phyloP scores from a whole-genome alignment of 2,329 filamentous ascomycete species.

The Colletotrichum eremochloae region DNA sequence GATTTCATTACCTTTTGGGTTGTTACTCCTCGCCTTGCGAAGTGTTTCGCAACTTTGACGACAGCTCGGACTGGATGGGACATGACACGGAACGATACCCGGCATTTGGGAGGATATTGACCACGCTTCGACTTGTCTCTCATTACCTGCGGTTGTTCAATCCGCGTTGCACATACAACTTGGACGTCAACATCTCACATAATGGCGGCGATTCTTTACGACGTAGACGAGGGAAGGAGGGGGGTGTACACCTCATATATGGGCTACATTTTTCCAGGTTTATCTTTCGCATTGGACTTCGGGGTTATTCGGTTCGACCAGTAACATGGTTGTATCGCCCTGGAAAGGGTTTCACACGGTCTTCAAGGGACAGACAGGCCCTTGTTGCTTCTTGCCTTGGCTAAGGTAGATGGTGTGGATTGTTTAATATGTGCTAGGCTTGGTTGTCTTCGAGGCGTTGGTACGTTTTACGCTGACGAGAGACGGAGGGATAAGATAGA shows the following conservation, averaged over 20 bases:
- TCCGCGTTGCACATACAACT: conserved; percentile 34
- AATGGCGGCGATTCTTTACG: conserved; percentile 10
- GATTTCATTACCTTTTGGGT: conserved; percentile 7
- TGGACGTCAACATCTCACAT: conserved; percentile 7
- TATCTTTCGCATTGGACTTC: conserved; percentile 17
- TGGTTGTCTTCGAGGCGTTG: conserved; percentile 20
- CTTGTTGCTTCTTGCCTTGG: conserved; percentile 29
- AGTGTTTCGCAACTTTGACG: conserved; percentile 32
- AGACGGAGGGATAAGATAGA: conserved; percentile 22
- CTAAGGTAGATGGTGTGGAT: conserved; percentile 14
- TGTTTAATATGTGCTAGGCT: conserved; percentile 23
- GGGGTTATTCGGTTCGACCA: not conserved
- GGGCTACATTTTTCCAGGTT: conserved; percentile 29
- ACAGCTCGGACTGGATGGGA: conserved; percentile 36
- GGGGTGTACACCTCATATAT: conserved; percentile 25
- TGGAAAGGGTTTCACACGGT: not conserved
- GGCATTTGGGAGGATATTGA: conserved; percentile 37
- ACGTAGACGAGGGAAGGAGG: conserved; percentile 16
- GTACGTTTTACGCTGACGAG: not conserved
- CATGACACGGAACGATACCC: conserved; percentile 40
- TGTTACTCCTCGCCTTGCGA: conserved; percentile 14
- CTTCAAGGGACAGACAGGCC: not conserved
- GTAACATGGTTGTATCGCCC: not conserved
- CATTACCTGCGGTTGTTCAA: conserved; percentile 21
- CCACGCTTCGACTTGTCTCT: conserved; percentile 33